These are phyloP conservation scores for Quercus lobata DNA, from an alignment of 331 rosid species.

Conservation along the genomic window DNA sequence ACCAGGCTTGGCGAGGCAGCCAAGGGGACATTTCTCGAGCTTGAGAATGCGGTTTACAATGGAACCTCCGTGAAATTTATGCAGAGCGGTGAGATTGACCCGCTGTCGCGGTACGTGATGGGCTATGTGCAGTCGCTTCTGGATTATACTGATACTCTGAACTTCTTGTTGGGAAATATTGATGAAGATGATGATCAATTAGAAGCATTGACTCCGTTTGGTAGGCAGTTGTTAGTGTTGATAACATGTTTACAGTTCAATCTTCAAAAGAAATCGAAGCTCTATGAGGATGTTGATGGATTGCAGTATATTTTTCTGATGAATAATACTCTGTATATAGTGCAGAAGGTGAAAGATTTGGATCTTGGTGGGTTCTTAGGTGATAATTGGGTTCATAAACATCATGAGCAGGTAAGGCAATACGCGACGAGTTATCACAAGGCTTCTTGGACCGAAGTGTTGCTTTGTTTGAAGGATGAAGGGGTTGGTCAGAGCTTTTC, in stretches of 20 bases:
- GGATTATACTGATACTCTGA: constrained; percentile 67
- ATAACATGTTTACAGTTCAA: constrained; percentile 68
- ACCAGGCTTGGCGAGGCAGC: constrained; percentile 73
- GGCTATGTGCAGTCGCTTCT: constrained; percentile 80
- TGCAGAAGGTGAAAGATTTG: constrained; percentile 77
- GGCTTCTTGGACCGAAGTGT: constrained; percentile 85
- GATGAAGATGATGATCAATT: constrained; percentile 40
- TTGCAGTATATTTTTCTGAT: constrained; percentile 26
- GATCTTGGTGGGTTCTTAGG: constrained; percentile 78
- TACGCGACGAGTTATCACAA: constrained; percentile 80
- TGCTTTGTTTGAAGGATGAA: constrained; percentile 82
- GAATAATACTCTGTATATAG: constrained; percentile 76
- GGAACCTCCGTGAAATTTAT: constrained; percentile 73
- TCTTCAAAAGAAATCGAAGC: constrained; percentile 71
- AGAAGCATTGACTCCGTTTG: constrained; percentile 52
- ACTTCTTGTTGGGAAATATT: constrained; percentile 46
- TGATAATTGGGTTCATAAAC: constrained; percentile 18
- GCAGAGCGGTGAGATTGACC: constrained; percentile 81
- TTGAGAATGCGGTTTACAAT: constrained; percentile 71
- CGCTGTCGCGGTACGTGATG: constrained; percentile 86
- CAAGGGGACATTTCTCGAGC: constrained; percentile 73
- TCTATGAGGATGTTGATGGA: constrained; percentile 76
- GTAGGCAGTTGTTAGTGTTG: constrained; percentile 43
- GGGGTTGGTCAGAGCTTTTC: constrained; percentile 78
- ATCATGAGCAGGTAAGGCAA: constrained; percentile 77